A percentile compares a stretch with the other conserved stretches of the same genome.
Evolutionary conservation across 768 basidiomycete species (phyloP).

Genomic region (Mycena olivaceomarginata): DNA sequence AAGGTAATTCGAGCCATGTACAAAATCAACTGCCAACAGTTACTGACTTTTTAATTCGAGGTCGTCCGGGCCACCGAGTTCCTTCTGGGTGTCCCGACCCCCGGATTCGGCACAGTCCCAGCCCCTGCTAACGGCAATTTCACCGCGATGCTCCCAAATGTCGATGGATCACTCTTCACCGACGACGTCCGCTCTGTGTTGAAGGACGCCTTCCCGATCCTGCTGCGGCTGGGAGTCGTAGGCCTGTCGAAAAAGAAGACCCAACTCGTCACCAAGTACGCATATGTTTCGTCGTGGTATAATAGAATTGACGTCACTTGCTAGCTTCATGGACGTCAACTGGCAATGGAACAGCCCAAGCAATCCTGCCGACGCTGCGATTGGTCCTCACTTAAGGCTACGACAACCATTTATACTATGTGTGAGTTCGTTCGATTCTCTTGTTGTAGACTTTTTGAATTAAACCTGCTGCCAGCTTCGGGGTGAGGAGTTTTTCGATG

Average conservation of each 20-base stretch:
- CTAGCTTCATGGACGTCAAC: conserved; percentile 87
- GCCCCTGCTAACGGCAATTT: conserved; percentile 48
- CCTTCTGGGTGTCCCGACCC: conserved; percentile 72
- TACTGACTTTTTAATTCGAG: too few species aligned
- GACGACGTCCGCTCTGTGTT: conserved; percentile 54
- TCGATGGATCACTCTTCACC: conserved; percentile 49
- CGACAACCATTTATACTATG: conserved; percentile 89
- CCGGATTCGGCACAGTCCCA: conserved; percentile 50
- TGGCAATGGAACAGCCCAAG: conserved; percentile 84
- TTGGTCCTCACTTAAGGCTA: conserved; percentile 84
- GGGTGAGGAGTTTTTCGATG: conserved; percentile 60
- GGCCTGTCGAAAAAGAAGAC: conserved; percentile 36
- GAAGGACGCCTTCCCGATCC: conserved; percentile 60
- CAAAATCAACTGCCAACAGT: conserved; percentile 43
- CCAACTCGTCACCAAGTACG: conserved; percentile 59
- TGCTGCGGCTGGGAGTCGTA: conserved; percentile 51
- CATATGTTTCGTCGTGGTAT: conserved; percentile 52
- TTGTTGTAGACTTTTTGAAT: background rate
- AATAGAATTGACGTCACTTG: conserved; percentile 30
- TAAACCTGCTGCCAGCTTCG: conserved; percentile 63
- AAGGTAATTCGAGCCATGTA: conserved; percentile 77
- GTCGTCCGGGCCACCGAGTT: conserved; percentile 81
- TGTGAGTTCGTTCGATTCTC: conserved; percentile 60
- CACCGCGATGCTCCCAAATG: conserved; percentile 49
- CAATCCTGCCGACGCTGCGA: conserved; percentile 82